A percentile compares a stretch with the other conserved stretches of the same genome.
Evolutionary conservation across 331 rosid genomes (phyloP).

Genomic region (Quercus lobata): DNA sequence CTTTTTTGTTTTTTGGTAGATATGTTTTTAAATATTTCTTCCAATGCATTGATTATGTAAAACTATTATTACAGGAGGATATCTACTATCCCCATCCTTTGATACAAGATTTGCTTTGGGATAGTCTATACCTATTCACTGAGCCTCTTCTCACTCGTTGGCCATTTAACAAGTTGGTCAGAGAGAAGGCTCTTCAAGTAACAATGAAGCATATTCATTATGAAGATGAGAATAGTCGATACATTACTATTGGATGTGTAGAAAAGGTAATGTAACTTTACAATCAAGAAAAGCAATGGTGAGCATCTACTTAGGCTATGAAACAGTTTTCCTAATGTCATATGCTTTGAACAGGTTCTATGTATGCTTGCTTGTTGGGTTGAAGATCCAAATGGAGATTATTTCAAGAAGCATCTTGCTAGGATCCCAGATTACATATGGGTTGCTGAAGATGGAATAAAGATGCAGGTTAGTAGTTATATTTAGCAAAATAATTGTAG

Average conservation of each 20-base stretch:
- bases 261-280: constrained; percentile 47
- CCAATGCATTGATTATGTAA: background rate
- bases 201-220: constrained; percentile 71
- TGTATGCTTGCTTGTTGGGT: no score
- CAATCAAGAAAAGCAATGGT: background rate
- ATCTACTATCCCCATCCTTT: constrained; percentile 65
- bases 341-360: no score
- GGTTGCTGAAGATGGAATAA: constrained; percentile 76
- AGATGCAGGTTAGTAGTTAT: constrained; percentile 28
- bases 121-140: constrained; percentile 40
- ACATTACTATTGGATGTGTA: constrained; percentile 69
- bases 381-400: constrained; percentile 54
- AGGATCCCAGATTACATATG: constrained; percentile 64
- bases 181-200: constrained; percentile 54
- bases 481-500: background rate
- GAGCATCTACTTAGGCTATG: no score
- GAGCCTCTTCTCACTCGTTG: constrained; percentile 70
- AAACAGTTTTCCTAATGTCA: no score
- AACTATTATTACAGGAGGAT: constrained; percentile 49
- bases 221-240: constrained; percentile 78
- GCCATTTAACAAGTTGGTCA: constrained; percentile 61
- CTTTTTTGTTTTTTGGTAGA: background rate
- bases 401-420: constrained; percentile 64
- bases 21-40: background rate
- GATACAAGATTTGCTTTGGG: constrained; percentile 71